These are phyloP conservation scores for Moesziomyces antarcticus DNA, from an alignment of 1,284 basidiomycete genomes.

Conservation along the genomic window DNA sequence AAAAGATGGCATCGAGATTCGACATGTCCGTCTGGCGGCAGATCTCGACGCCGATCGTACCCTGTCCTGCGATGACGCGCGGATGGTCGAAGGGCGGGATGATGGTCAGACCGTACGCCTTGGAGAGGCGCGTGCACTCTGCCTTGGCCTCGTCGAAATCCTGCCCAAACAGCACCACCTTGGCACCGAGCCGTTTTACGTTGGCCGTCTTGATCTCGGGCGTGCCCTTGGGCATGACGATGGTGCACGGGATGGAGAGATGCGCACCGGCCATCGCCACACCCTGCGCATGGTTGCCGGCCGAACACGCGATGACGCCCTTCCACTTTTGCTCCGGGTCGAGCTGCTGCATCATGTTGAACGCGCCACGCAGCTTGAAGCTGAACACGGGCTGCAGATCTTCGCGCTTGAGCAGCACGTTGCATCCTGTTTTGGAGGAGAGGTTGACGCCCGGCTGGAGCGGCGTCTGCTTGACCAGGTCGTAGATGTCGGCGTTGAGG, in stretches of 20 bases:
- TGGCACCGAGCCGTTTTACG: slow-evolving; percentile 90
- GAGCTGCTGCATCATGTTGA: slow-evolving; percentile 97
- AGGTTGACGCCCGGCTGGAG: slow-evolving; percentile 87
- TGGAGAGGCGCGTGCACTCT: slow-evolving; percentile 88
- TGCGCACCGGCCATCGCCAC: slow-evolving; percentile 91
- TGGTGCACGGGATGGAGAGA: slow-evolving; percentile 91
- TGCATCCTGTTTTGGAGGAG: slow-evolving; percentile 86
- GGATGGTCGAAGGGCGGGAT: slow-evolving; percentile 99
- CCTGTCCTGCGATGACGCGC: slow-evolving; percentile 95
- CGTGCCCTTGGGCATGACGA: slow-evolving; percentile 96
- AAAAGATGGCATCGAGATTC: slow-evolving; percentile 85
- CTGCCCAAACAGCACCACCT: slow-evolving; percentile 87
- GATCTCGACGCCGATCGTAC: slow-evolving; percentile 93
- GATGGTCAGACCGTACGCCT: slow-evolving; percentile 81
- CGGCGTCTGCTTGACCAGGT: slow-evolving; percentile 91
- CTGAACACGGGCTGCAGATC: slow-evolving; percentile 97
- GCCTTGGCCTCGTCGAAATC: slow-evolving; percentile 98
- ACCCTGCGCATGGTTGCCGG: slow-evolving; percentile 98
- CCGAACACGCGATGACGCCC: slow-evolving; percentile 97
- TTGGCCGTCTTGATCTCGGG: slow-evolving; percentile 96
- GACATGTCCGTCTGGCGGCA: slow-evolving; percentile 63
- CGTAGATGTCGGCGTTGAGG: slow-evolving; percentile 91
- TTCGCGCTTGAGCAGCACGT: slow-evolving; percentile 94
- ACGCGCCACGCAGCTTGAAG: slow-evolving; percentile 93
- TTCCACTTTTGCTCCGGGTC: slow-evolving; percentile 91